Base-by-base conservation (phyloP, 441 rosid genomes). In the Syzygium syzygioides region DNA sequence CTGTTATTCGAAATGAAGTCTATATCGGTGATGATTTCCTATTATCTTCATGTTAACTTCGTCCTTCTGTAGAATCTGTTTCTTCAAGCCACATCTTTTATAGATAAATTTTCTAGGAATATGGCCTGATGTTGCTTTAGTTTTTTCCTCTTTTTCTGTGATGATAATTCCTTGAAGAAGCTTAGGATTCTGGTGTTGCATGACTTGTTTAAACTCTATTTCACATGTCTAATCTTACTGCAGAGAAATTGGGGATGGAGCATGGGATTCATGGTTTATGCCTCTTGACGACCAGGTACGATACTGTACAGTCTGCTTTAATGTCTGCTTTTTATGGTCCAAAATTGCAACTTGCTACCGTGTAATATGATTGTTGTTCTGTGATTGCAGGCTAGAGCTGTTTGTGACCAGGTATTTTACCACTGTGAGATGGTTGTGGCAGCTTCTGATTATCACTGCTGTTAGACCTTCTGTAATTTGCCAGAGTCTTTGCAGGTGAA, bases 191-290 rank as follows among this genome's bases (percentile, higher is more conserved):
- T 23, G 83, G n/a, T 76, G 26, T 76, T 76, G 52, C n/a, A 14
- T 76, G 5, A 76, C 83, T 76, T 76, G 52, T 76, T 76, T 76
- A n/a, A 23, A 23, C 10, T 3, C n/a, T 76, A 41, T 15, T 55
- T 85, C 18, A 15, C 48, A 28, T 55, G 66, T 34, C 62, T 55
- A 32, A 37, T 85, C 50, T 90, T 87, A 86, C 34, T 92, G 89
- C 93, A 96, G 98, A 89, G 98, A 96, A 94, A 80, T 96, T 89
- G 96, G 97, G 88, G 91, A 86, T 91, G 98, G 98, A 88, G 83
- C 90, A 32, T 93, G 95, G 96, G 96, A 96, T 90, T 95, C 97
- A 54, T 95, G 97, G 97, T 93, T 96, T 91, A 92, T 93, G 95
- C 93, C 96, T 90, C 92, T 96, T 20, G 92, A 91, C 37, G 88